Base-by-base conservation (phyloP, 2,329 filamentous ascomycete genomes). In the Curvularia sp. region DNA sequence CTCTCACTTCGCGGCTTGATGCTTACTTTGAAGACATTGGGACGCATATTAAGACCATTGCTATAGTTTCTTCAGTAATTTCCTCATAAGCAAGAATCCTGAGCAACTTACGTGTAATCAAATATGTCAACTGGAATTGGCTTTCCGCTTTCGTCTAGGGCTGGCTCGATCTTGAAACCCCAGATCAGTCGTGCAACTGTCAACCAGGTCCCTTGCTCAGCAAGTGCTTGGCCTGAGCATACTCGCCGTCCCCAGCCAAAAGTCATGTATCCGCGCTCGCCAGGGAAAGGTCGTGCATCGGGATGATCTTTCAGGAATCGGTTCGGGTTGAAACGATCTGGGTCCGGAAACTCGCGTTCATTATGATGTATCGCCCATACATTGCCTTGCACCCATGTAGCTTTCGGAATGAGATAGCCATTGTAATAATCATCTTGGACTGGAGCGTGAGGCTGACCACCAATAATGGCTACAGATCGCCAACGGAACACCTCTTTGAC, bases 191-290 rank as follows among this genome's bases (percentile, higher is more conserved):
- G 75, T 8, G 84, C 83, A 44, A 88, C 78, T 0, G 82, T 85
- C 65, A 88, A 81, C 79, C 84, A 87, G 0, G 84, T 84, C 5
- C 85, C 84, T 66, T 86, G 84, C 71, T 88, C 85, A 1, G 85
- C 85, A 18, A 88, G 76, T 52, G 86, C 82, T 30, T 85, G 83
- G 0, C 86, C 86, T 3, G 82, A 85, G 68, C 86, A 88, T 43
- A 87, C 80, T 24, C 86, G 78, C 5, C 85, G 77, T 1, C 85
- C 85, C 8, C 81, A 82, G 20, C 85, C 85, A 54, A 85, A 88
- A 0, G 78, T 80, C 68, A 84, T 86, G 8, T 83, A 80, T 48
- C 86, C 84, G 13, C 83, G 77, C 65, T 83, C 77, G 1, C 73
- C 70, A 0, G 74, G 70, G 52, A 62, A 81, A 63, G 39, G 65